Percentiles rank a stretch among this genome's conserved stretches.
Conservation (phyloP, 2,329 filamentous ascomycete genomes). For the Xylaria digitata region DNA sequence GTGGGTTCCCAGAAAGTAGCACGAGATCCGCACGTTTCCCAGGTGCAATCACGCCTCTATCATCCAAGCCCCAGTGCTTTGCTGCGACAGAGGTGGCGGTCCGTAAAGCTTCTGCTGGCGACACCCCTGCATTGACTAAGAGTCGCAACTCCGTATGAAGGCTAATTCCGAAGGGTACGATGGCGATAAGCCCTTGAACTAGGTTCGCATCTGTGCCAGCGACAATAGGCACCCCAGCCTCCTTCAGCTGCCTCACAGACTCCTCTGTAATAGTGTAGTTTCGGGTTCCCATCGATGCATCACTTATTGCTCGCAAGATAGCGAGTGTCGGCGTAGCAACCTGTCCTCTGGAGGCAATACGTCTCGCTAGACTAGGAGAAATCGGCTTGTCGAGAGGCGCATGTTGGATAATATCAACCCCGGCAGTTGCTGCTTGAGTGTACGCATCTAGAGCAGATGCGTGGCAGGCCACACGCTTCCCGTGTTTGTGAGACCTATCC, state of each 20-base stretch:
- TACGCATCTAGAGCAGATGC: conserved; percentile 25
- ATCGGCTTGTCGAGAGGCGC: conserved; percentile 26
- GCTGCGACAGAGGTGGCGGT: conserved; percentile 29
- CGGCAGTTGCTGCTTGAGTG: conserved; percentile 26
- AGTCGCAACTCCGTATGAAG: conserved; percentile 33
- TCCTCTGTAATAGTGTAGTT: conserved; percentile 31
- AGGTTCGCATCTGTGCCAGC: conserved; percentile 33
- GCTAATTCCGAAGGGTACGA: conserved; percentile 28
- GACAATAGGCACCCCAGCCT: conserved; percentile 31
- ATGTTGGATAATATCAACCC: conserved; percentile 33
- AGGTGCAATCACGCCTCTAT: conserved; percentile 25
- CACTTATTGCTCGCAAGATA: conserved; percentile 31
- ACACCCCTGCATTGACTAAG: conserved; percentile 31
- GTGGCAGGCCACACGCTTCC: conserved; percentile 32
- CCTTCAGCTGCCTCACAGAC: conserved; percentile 26
- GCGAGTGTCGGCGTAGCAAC: conserved; percentile 31
- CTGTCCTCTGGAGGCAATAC: conserved; percentile 12
- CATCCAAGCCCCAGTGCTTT: conserved; percentile 24
- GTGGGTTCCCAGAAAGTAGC: conserved; percentile 25
- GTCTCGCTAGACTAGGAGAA: conserved; percentile 8
- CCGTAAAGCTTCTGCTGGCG: conserved; percentile 21
- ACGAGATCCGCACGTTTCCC: conserved; percentile 35
- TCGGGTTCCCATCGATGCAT: conserved; percentile 11
- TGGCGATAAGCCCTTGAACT: conserved; percentile 7
- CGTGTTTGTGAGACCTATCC: conserved; percentile 15